phyloP scores from a whole-genome alignment of 2,329 filamentous ascomycete genomes.

The Immersiporthe knoxdaviesiana region DNA sequence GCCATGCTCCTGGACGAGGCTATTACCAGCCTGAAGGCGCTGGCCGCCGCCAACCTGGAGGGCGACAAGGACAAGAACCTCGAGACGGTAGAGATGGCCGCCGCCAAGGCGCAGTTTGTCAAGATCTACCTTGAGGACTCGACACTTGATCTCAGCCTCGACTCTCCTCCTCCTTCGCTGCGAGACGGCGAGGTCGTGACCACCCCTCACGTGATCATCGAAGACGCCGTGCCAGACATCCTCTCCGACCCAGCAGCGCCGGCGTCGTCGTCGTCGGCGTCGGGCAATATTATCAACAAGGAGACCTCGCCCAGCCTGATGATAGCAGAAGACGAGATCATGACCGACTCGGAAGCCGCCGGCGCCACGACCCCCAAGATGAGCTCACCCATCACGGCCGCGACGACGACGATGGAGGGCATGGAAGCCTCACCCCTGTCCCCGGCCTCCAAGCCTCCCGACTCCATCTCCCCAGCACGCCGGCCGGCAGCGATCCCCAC shows the following conservation, averaged over 20 bases:
- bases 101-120: slow-evolving; percentile 67
- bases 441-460: neutral
- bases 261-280: neutral
- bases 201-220: slow-evolving; percentile 36
- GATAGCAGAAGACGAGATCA: slow-evolving; percentile 26
- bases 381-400: neutral
- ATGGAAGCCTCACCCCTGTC: slow-evolving; percentile 12
- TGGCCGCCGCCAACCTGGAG: slow-evolving; percentile 55
- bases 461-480: slow-evolving; percentile 26
- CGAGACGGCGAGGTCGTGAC: slow-evolving; percentile 30
- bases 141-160: slow-evolving; percentile 38
- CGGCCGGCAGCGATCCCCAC: slow-evolving; percentile 55
- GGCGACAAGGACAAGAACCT: slow-evolving; percentile 52
- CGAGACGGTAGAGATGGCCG: slow-evolving; percentile 60
- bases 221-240: slow-evolving; percentile 20
- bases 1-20: slow-evolving; percentile 70
- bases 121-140: slow-evolving; percentile 64
- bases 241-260: neutral
- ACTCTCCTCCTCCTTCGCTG: slow-evolving; percentile 34
- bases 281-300: slow-evolving; percentile 21
- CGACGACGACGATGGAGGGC: slow-evolving; percentile 10
- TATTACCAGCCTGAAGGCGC: slow-evolving; percentile 63
- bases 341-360: slow-evolving; percentile 27
- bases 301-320: slow-evolving; percentile 21
- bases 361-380: slow-evolving; percentile 20